A percentile compares a stretch with the other conserved stretches of the same genome.
Evolutionary conservation across 257 asterid genomes (phyloP).

Genomic region (Solanum appendiculatum): DNA sequence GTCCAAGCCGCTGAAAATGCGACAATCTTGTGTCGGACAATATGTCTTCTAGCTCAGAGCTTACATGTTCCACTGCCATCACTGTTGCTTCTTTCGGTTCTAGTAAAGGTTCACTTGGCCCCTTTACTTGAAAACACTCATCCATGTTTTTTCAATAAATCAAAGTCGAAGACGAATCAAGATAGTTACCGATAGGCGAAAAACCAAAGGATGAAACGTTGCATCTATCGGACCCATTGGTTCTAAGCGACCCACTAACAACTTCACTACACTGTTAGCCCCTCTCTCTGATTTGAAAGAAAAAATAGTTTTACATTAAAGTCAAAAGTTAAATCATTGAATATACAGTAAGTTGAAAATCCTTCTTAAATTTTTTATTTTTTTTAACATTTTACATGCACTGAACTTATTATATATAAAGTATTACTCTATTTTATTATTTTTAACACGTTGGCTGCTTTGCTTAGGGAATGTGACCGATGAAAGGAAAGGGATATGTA

Average conservation of each 20-base stretch:
- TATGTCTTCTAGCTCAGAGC: conserved; percentile 25
- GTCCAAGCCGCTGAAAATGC: background rate
- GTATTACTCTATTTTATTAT: no score
- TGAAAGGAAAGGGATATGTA: background rate
- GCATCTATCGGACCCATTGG: background rate
- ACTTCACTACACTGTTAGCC: background rate
- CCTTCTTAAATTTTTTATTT: background rate
- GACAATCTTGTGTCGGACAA: conserved; percentile 12
- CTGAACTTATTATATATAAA: background rate
- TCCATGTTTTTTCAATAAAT: background rate
- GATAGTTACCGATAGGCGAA: background rate
- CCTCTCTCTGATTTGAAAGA: background rate
- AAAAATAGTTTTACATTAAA: background rate
- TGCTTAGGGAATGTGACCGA: no score
- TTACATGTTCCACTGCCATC: background rate
- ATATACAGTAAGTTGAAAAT: background rate
- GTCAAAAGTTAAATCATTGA: background rate
- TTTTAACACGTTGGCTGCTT: no score
- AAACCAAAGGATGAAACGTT: background rate
- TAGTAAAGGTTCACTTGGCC: background rate
- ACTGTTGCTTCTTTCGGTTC: background rate
- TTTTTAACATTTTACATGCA: background rate
- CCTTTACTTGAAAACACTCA: background rate
- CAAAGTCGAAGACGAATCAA: background rate
- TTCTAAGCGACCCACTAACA: background rate